Conservation (phyloP, 257 asterid species). For the Solanum arcanum region DNA sequence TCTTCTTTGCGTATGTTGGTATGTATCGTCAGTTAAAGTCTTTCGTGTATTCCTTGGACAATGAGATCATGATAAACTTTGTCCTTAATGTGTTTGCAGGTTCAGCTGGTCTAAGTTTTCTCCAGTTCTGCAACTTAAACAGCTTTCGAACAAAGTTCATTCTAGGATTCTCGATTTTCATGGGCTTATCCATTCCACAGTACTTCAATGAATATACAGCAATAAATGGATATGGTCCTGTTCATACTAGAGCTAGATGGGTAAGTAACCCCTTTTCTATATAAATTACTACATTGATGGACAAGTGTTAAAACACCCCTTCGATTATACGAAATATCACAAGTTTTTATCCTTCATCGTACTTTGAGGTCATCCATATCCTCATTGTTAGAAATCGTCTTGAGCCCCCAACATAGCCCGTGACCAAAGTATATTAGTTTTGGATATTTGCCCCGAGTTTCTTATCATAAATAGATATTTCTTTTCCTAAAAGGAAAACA, state of each 20-base stretch:
- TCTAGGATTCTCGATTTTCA: constrained; percentile 74
- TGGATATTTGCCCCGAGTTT: background rate
- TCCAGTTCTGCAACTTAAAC: constrained; percentile 89
- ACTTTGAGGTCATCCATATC: background rate
- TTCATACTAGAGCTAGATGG: constrained; percentile 86
- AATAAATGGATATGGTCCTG: constrained; percentile 49
- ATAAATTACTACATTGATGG: background rate
- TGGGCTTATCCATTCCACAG: constrained; percentile 90
- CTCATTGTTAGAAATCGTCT: background rate
- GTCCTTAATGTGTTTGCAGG: constrained; percentile 27
- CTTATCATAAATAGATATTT: background rate
- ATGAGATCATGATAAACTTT: background rate
- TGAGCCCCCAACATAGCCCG: background rate
- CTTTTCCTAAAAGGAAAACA: background rate
- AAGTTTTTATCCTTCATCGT: background rate
- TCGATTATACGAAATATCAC: background rate
- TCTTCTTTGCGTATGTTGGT: constrained; percentile 94
- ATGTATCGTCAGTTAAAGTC: constrained; percentile 1
- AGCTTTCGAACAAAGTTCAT: constrained; percentile 80
- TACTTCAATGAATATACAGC: constrained; percentile 71
- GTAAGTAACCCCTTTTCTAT: constrained; percentile 22
- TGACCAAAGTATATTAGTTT: background rate
- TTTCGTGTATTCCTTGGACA: background rate
- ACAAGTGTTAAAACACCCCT: background rate
- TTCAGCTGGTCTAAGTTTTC: constrained; percentile 66